Evolutionary conservation across 2,329 filamentous ascomycete species (phyloP), one percentile per base, ranked within the genome.

Genomic region (Alternaria viburni): DNA sequence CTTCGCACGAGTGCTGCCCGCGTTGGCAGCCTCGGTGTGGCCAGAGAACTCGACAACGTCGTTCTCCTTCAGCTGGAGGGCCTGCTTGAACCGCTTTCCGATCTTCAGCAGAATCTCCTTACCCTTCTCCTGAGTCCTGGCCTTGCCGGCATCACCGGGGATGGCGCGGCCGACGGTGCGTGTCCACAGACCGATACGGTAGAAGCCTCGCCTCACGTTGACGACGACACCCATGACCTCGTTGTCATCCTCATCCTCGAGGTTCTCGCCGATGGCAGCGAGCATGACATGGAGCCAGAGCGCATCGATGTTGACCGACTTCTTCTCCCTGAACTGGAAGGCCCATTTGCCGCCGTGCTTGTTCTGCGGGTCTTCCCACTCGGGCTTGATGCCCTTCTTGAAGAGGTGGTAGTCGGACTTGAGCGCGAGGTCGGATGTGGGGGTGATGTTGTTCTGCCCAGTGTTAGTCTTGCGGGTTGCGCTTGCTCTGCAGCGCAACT

Each of bases 321-420:
- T 91, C 88, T 97, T 97, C 74, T 97, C 93, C 86, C 96, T 97
- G 90, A 97, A 97, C 77, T 93, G 91, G 85, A 96, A 98, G 25
- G 95, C 94, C 96, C 96, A 99, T 84, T 97, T 97, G 83, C 96
- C 96, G 74, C 96, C 96, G 81, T 98, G 93, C 88, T 98, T 99
- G 86, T 99, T 99, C 85, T 98, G 93, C 25, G 89, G 87, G 80
- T 99, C 96, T 83, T 99, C 96, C 96, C 96, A 99, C 84, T 99
- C 96, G 36, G 96, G 96, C 69, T 96, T 93, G 67, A 99, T 93
- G 70, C 94, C 94, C 75, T 91, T 91, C 87, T 99, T 99, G 91
- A 99, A 99, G 47, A 99, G 91, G 80, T 99, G 96, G 85, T 99
- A 99, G 82, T 99, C 96, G 78, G 96, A 97, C 86, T 99, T 99